phyloP scores from a whole-genome alignment of 192 early-diverging fungal species.

The Phycomyces blakesleeanus region DNA sequence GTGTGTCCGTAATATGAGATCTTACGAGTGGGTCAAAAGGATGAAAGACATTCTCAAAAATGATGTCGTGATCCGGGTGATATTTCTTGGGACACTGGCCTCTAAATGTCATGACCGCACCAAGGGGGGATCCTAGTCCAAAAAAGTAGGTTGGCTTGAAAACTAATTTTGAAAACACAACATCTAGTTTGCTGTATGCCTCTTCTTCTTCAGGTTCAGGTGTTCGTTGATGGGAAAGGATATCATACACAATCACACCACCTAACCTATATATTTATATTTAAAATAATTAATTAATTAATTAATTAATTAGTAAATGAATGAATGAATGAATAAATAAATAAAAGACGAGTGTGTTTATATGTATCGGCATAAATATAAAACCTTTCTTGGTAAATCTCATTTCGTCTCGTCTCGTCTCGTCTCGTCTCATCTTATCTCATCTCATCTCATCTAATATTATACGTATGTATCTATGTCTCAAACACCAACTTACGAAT shows the following conservation, averaged over 20 bases:
- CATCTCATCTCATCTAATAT: too few relatives aligned
- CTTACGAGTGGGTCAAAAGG: constrained; percentile 65
- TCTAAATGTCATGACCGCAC: constrained; percentile 62
- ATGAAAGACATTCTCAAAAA: constrained; percentile 71
- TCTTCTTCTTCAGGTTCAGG: constrained; percentile 19
- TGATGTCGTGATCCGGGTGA: constrained; percentile 47
- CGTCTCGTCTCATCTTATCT: too few relatives aligned
- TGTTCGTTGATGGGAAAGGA: constrained; percentile 44
- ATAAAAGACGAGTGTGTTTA: too few relatives aligned
- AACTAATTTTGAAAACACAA: constrained; percentile 35
- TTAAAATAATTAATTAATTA: too few relatives aligned
- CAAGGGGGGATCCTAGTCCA: constrained; percentile 46
- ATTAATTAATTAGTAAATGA: too few relatives aligned
- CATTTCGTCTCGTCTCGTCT: too few relatives aligned
- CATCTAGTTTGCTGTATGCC: constrained; percentile 25
- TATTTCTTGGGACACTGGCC: constrained; percentile 51
- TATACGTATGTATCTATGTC: too few relatives aligned
- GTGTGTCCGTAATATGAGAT: too few relatives aligned
- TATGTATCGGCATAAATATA: too few relatives aligned
- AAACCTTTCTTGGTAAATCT: too few relatives aligned
- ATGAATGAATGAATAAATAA: too few relatives aligned
- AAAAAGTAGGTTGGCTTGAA: constrained; percentile 49
- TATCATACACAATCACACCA: constrained; percentile 67
- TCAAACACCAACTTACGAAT: constrained; percentile 53
- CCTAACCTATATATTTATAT: constrained; percentile 56